Evolutionary conservation across 345 rosid species (phyloP).

Genomic region (Aquilaria sinensis): DNA sequence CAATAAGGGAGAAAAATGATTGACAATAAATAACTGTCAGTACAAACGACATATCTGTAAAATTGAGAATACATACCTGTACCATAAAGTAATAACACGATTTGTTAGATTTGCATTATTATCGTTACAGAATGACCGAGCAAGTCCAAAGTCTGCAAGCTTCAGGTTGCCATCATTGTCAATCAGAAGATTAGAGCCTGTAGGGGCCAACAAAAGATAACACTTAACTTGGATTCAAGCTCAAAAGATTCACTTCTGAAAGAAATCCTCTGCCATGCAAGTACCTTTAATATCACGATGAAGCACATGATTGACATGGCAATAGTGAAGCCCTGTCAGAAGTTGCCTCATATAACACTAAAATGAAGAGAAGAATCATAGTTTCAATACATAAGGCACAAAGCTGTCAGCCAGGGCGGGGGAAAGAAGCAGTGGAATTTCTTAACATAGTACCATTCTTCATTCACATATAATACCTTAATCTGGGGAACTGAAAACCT

Average conservation of each 20-base stretch:
- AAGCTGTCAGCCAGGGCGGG: background rate
- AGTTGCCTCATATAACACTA: conserved; percentile 99
- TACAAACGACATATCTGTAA: background rate
- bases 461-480: conserved; percentile 42
- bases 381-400: background rate
- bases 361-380: conserved; percentile 10
- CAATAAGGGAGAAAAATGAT: conserved; percentile 5
- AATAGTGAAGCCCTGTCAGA: conserved; percentile 91
- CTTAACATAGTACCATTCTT: background rate
- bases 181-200: conserved; percentile 97
- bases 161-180: conserved; percentile 90
- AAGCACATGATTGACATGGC: conserved; percentile 94
- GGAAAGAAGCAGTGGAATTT: background rate
- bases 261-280: conserved; percentile 2
- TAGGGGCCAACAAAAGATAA: conserved; percentile 13
- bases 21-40: too few species aligned
- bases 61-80: conserved; percentile 46
- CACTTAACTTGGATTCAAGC: background rate
- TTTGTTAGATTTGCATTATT: conserved; percentile 76
- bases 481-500: conserved; percentile 92
- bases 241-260: background rate
- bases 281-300: conserved; percentile 96
- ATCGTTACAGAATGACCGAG: conserved; percentile 74
- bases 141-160: conserved; percentile 97
- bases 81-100: conserved; percentile 93